Evolutionary conservation across 179 eudicot genomes (phyloP).

Genomic region (Dionaea muscipula): DNA sequence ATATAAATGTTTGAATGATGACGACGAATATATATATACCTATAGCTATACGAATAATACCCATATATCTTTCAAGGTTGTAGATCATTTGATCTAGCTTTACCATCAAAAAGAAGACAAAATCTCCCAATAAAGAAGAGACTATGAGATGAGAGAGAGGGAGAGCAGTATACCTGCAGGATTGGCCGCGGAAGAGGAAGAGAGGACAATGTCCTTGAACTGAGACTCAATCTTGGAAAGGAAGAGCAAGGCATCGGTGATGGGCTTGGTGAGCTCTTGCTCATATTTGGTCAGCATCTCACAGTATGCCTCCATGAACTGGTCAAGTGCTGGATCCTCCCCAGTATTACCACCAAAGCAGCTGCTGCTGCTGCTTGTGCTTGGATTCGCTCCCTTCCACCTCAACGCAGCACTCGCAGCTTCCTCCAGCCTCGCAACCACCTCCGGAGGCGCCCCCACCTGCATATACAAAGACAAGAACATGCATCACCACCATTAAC

Average conservation of each 20-base stretch:
- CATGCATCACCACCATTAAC: no score
- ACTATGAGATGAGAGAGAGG: no score
- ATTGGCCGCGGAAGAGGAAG: conserved; percentile 24
- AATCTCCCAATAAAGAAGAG: no score
- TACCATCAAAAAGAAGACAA: no score
- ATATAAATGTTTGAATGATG: no score
- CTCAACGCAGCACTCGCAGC: conserved; percentile 29
- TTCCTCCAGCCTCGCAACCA: conserved; percentile 75
- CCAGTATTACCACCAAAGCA: conserved; percentile 24
- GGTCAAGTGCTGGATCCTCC: conserved; percentile 84
- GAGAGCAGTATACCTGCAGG: conserved; percentile 19
- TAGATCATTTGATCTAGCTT: no score
- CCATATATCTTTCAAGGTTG: no score
- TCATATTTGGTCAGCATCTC: conserved; percentile 90
- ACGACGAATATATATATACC: no score
- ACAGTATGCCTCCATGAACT: conserved; percentile 94
- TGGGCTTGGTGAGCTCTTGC: conserved; percentile 82
- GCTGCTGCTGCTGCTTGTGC: conserved; percentile 1
- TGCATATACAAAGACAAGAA: conserved; percentile 5
- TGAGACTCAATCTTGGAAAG: conserved; percentile 73
- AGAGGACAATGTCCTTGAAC: conserved; percentile 62
- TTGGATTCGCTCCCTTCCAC: conserved; percentile 14
- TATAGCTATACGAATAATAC: no score
- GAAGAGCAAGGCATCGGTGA: conserved; percentile 86
- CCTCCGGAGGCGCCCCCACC: conserved; percentile 94